Conservation (phyloP, 2,329 filamentous ascomycete genomes). For the Aspergillus sergii region DNA sequence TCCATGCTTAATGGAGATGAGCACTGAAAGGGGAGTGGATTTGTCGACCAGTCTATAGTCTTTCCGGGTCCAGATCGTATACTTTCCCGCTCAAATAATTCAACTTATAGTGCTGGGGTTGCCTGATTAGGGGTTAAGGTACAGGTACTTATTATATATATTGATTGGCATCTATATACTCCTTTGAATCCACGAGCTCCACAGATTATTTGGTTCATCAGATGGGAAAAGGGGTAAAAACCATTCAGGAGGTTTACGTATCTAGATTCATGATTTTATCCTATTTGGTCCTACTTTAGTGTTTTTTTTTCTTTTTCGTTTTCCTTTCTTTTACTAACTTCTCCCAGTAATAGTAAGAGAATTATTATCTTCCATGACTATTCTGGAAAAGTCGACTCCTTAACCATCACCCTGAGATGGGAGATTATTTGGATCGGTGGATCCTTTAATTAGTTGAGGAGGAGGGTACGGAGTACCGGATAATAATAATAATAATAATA, state of each 20-base stretch:
- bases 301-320: neutral
- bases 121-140: neutral
- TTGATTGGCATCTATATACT: neutral
- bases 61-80: neutral
- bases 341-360: neutral
- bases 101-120: neutral
- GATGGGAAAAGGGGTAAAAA: neutral
- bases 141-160: neutral
- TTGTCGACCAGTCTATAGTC: neutral
- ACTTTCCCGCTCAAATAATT: neutral
- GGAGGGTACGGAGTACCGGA: neutral
- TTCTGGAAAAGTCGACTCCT: conserved; percentile 3
- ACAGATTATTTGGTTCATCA: neutral
- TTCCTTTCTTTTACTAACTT: neutral
- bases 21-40: neutral
- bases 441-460: neutral
- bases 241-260: neutral
- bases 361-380: neutral
- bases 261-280: neutral
- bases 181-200: neutral
- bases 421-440: conserved; percentile 4
- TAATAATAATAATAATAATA: neutral
- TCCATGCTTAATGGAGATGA: neutral
- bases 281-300: neutral
- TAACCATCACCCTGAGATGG: neutral